Percentiles rank a stretch among this genome's conserved stretches.
Conservation (phyloP, 2,329 filamentous ascomycete genomes). For the Fusarium stilboides region DNA sequence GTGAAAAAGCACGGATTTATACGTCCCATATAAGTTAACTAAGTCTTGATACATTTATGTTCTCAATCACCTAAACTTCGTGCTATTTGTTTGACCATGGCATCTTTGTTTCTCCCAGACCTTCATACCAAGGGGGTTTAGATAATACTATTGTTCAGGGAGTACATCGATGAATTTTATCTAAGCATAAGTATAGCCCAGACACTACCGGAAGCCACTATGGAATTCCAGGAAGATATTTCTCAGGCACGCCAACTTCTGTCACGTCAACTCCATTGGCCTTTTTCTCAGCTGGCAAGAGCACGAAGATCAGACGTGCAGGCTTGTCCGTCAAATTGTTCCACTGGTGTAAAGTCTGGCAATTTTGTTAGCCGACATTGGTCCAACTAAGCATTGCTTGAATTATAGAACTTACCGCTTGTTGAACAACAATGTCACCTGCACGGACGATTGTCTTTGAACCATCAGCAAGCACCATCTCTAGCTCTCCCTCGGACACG, state of each 20-base stretch:
- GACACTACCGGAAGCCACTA: no score
- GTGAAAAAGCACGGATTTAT: no score
- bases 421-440: constrained; percentile 3
- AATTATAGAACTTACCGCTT: background rate
- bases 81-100: no score
- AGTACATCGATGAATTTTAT: no score
- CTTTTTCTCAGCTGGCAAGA: background rate
- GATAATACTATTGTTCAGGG: no score
- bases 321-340: background rate
- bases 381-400: background rate
- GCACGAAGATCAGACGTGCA: background rate
- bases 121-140: no score
- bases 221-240: background rate
- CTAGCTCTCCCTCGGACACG: constrained; percentile 1
- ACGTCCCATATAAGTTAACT: no score
- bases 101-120: no score
- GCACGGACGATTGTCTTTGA: constrained; percentile 2
- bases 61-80: no score
- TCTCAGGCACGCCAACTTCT: constrained; percentile 1
- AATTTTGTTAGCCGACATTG: no score
- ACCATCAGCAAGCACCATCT: constrained; percentile 1
- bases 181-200: no score
- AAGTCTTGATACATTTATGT: no score
- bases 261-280: background rate
- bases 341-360: background rate